phyloP scores from a whole-genome alignment of 768 basidiomycete genomes.

The Mycena belliarum region DNA sequence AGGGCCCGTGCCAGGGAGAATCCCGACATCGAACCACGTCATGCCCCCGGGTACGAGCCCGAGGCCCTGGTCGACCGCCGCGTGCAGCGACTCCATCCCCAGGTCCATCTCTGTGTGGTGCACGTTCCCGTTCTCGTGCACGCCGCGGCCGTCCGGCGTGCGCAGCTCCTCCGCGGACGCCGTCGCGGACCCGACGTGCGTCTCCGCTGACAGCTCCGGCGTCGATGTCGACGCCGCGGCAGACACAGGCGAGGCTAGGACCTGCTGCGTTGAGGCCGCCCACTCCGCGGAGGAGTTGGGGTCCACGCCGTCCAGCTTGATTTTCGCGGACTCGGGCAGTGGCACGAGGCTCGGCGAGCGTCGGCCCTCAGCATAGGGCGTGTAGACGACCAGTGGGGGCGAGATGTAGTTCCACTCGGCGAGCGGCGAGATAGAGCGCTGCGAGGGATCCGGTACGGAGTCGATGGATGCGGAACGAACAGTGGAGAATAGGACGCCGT shows the following conservation, averaged over 20 bases:
- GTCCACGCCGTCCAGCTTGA: conserved; percentile 34
- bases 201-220: conserved; percentile 9
- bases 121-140: conserved; percentile 25
- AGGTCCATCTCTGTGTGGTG: conserved; percentile 33
- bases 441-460: conserved; percentile 29
- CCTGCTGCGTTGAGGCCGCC: conserved; percentile 38
- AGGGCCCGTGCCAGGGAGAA: conserved; percentile 33
- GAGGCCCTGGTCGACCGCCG: conserved; percentile 42
- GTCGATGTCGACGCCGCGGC: conserved; percentile 15
- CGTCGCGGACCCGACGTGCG: conserved; percentile 12
- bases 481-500: conserved; percentile 45
- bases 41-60: conserved; percentile 35
- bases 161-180: conserved; percentile 12
- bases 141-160: conserved; percentile 19
- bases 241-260: conserved; percentile 12
- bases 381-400: conserved; percentile 21
- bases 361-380: neutral
- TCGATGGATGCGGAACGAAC: conserved; percentile 42
- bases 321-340: conserved; percentile 24
- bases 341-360: conserved; percentile 13
- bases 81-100: conserved; percentile 30
- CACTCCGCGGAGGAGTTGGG: conserved; percentile 39
- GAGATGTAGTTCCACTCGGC: conserved; percentile 42
- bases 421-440: conserved; percentile 36
- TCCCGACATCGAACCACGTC: conserved; percentile 42